These are phyloP conservation scores for Copromyces sp. DNA, from an alignment of 495 filamentous ascomycete genomes.

Conservation along the genomic window DNA sequence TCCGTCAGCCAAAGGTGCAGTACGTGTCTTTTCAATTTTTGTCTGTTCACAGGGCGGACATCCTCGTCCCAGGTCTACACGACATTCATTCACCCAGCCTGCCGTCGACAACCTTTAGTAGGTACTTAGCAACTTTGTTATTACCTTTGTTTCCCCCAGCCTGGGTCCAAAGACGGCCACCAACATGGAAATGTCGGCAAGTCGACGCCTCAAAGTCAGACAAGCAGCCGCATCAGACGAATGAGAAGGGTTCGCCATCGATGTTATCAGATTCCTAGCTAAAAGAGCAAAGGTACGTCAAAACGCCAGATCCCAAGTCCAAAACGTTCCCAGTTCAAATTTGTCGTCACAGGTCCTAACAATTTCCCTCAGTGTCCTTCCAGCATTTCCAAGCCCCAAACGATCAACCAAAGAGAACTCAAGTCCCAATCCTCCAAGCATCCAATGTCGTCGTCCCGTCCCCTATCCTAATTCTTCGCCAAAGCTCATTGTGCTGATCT, in stretches of 20 bases:
- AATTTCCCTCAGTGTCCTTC: not conserved
- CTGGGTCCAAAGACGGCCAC: not conserved
- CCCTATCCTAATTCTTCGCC: not conserved
- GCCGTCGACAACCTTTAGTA: not conserved
- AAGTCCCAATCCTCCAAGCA: not conserved
- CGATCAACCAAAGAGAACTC: not conserved
- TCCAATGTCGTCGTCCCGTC: not conserved
- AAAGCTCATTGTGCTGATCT: not conserved
- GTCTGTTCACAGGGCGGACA: not conserved
- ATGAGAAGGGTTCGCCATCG: not conserved
- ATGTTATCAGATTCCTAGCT: not conserved
- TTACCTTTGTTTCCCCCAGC: not conserved
- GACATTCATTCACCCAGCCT: not conserved
- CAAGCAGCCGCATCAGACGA: not conserved
- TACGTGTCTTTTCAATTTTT: not conserved
- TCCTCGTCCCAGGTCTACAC: not conserved
- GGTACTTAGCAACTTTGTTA: not conserved
- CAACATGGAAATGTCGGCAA: not conserved
- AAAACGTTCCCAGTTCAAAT: not conserved
- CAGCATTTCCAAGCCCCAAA: not conserved
- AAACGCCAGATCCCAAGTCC: not conserved
- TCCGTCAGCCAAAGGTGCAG: no score
- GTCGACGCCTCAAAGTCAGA: not conserved
- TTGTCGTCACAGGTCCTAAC: not conserved
- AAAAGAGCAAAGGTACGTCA: not conserved